Percentiles rank a stretch among this genome's conserved stretches.
Evolutionary conservation across 768 basidiomycete species (phyloP).

Genomic region (Phaeotremella skinneri): DNA sequence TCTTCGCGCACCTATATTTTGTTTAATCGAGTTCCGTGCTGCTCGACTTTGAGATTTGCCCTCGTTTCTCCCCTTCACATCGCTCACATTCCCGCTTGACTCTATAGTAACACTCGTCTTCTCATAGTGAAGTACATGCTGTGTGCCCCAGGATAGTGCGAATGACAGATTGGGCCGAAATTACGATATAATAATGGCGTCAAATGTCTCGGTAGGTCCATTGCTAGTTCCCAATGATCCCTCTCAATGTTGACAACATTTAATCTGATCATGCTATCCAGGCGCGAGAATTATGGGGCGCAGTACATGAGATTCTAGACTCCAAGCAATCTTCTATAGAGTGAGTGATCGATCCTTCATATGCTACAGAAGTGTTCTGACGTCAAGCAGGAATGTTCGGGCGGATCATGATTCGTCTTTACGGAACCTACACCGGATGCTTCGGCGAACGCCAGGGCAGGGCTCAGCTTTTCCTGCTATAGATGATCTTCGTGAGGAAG

Average conservation of each 20-base stretch:
- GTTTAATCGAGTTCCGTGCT: no score
- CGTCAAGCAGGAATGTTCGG: constrained; percentile 1
- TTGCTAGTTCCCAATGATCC: not conserved
- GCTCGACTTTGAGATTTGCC: no score
- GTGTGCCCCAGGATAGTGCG: no score
- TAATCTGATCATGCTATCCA: constrained; percentile 6
- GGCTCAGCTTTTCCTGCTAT: constrained; percentile 27
- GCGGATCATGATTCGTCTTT: constrained; percentile 30
- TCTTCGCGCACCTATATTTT: no score
- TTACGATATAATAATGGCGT: no score
- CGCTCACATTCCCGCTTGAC: no score
- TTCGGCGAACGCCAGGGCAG: constrained; percentile 10
- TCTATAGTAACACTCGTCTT: no score
- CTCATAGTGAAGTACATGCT: no score
- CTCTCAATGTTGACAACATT: not conserved
- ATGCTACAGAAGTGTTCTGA: not conserved
- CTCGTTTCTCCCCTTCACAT: no score
- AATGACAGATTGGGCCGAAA: no score
- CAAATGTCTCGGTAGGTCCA: no score
- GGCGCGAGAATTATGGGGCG: constrained; percentile 23
- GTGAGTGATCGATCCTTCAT: constrained; percentile 11
- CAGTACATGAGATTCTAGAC: constrained; percentile 25
- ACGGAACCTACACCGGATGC: constrained; percentile 24
- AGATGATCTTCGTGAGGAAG: constrained; percentile 23
- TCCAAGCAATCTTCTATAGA: constrained; percentile 16